Conservation (phyloP, 495 filamentous ascomycete genomes). For the Talaromyces trachyspermus region DNA sequence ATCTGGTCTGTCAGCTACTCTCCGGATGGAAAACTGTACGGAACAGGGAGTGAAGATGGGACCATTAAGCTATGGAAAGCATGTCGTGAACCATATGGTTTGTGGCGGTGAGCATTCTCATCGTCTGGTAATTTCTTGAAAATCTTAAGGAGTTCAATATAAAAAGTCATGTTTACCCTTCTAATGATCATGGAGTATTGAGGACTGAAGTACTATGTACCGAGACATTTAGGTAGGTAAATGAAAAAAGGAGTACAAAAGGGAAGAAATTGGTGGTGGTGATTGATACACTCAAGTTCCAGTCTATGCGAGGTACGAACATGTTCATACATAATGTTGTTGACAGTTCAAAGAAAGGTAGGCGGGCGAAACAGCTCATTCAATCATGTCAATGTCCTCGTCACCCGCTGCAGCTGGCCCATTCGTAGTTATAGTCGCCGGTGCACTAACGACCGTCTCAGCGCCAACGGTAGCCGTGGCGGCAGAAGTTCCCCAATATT, state of each 20-base stretch:
- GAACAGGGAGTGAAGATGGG: constrained; percentile 93
- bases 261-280: too few species aligned
- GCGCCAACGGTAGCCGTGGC: constrained; percentile 15
- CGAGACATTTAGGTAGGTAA: too few species aligned
- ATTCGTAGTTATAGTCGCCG: constrained; percentile 20
- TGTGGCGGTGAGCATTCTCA: too few species aligned
- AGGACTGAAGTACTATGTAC: too few species aligned
- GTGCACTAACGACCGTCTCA: constrained; percentile 17
- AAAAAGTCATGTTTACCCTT: too few species aligned
- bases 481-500: constrained; percentile 60
- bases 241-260: too few species aligned
- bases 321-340: too few species aligned
- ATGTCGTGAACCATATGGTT: constrained; percentile 56
- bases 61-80: constrained; percentile 93
- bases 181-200: too few species aligned
- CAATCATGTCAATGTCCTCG: constrained; percentile 53
- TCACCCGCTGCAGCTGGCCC: constrained; percentile 33
- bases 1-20: constrained; percentile 94
- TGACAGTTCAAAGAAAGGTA: constrained; percentile 5
- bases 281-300: too few species aligned
- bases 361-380: constrained; percentile 19
- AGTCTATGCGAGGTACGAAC: too few species aligned
- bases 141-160: too few species aligned
- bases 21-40: constrained; percentile 90
- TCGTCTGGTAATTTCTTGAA: too few species aligned